Evolutionary conservation across 257 asterid genomes (phyloP), one percentile per base, ranked within the genome.

Genomic region (Apocynum venetum): DNA sequence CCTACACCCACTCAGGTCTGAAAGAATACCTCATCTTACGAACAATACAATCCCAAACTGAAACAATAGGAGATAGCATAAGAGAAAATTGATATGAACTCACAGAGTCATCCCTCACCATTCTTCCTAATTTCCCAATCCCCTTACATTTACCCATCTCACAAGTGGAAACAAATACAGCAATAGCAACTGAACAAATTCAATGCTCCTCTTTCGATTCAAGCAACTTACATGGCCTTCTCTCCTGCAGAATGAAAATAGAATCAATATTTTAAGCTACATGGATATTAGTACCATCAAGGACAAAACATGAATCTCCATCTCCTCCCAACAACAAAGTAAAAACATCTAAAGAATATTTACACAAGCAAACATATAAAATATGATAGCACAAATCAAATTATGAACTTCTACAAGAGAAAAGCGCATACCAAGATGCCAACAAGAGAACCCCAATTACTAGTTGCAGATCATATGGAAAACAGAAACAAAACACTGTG

Each of bases 1-100:
- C 90, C 96, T 95, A 95, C 96, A 93, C 96, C 93, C 96, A 95
- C 90, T 95, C 98, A 31, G 98, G 98, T 90, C 93, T 90, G 86
- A 89, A 87, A 52, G 97, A 88, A 84, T 95, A 95, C 87, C 96
- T 89, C 92, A 91, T 95, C 80, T 93, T 95, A 80, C 98, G 96
- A 52, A 91, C 92, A 79, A 91, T 88, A 85, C 97, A 90, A 74
- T 93, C 98, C 98, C 98, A 95, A 75, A 93, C 90, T 12, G 98
- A 95, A 74, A 89, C 86, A 78, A 86, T 86, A 43, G 98, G 98
- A 83, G 93, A 87, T 56, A 88, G 88, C 85, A 87, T 85, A 75
- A 92, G 97, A 68, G 96, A 91, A 84, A 89, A 89, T 57, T 79
- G 93, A 84, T 87, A 91, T 49, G 88, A 78, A 64, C 84, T 84